A percentile compares a stretch with the other conserved stretches of the same genome.
Conservation (phyloP, 208 protist genomes). For the Leishmania lainsoni region DNA sequence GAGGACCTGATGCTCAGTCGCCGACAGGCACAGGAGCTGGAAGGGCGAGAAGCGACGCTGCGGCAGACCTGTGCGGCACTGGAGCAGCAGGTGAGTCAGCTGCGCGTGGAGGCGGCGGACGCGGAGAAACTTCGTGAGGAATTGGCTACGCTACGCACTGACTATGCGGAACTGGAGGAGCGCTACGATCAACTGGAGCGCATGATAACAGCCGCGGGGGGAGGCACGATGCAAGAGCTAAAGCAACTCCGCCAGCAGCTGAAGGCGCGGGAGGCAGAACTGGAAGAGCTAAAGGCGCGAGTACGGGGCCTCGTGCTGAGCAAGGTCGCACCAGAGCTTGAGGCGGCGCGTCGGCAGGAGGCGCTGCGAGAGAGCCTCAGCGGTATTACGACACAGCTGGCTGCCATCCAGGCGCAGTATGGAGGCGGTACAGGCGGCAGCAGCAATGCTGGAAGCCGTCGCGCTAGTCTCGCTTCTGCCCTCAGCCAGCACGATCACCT, state of each 20-base stretch:
- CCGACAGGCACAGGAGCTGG: slow-evolving; percentile 41
- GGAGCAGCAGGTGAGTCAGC: slow-evolving; percentile 27
- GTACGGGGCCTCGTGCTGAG: slow-evolving; percentile 16
- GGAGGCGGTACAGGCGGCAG: not conserved
- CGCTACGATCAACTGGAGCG: slow-evolving; percentile 33
- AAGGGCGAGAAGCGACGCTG: slow-evolving; percentile 41
- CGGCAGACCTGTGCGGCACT: slow-evolving; percentile 16
- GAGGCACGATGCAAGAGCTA: slow-evolving; percentile 31
- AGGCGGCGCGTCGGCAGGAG: slow-evolving; percentile 35
- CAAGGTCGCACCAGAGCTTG: slow-evolving; percentile 30
- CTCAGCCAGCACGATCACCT: not conserved
- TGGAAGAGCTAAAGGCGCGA: slow-evolving; percentile 34
- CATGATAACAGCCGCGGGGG: slow-evolving; percentile 17
- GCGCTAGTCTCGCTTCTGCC: not conserved
- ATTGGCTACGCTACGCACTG: slow-evolving; percentile 22
- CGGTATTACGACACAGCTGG: slow-evolving; percentile 43
- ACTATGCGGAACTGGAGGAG: slow-evolving; percentile 36
- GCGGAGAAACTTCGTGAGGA: slow-evolving; percentile 24
- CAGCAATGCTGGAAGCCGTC: not conserved
- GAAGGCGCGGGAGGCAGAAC: slow-evolving; percentile 26
- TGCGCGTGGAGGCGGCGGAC: slow-evolving; percentile 22
- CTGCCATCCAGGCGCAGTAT: slow-evolving; percentile 30
- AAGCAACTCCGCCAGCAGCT: slow-evolving; percentile 37
- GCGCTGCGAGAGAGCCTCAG: slow-evolving; percentile 43
- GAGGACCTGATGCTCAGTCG: slow-evolving; percentile 54